These are phyloP conservation scores for Lunularia cruciata DNA, from an alignment of 225 moss, liverwort and hornwort genomes.

Conservation along the genomic window DNA sequence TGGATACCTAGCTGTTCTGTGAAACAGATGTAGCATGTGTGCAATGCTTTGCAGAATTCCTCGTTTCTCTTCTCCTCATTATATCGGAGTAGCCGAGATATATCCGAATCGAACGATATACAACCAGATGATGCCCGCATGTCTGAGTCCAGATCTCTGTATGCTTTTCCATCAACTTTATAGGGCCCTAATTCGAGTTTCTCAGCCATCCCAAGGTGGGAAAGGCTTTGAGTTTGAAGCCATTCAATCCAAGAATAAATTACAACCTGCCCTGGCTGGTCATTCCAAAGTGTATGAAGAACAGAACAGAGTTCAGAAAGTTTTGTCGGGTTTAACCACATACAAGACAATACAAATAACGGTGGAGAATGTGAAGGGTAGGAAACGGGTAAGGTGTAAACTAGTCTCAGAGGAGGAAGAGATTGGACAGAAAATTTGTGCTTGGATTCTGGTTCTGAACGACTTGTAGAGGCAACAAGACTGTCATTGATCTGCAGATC, in stretches of 20 bases:
- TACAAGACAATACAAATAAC: conserved; percentile 52
- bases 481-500: background rate
- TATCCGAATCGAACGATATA: conserved; percentile 63
- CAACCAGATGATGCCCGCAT: conserved; percentile 53
- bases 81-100: conserved; percentile 54
- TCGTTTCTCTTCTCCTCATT: conserved; percentile 55
- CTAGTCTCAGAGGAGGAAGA: conserved; percentile 64
- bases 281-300: conserved; percentile 53
- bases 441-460: conserved; percentile 19
- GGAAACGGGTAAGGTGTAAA: conserved; percentile 58
- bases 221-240: conserved; percentile 54
- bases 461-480: conserved; percentile 17
- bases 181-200: conserved; percentile 52
- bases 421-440: conserved; percentile 45
- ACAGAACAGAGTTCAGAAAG: conserved; percentile 49
- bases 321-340: conserved; percentile 55
- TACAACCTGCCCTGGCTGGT: conserved; percentile 52
- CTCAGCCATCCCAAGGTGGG: conserved; percentile 42
- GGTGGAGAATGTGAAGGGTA: conserved; percentile 72
- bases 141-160: conserved; percentile 32
- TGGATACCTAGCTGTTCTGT: conserved; percentile 46
- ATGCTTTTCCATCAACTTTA: conserved; percentile 23
- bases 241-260: conserved; percentile 61
- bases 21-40: conserved; percentile 67
- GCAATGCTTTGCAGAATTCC: conserved; percentile 52